Conservation (phyloP, 163 green algal species). For the Volvox carteri region DNA sequence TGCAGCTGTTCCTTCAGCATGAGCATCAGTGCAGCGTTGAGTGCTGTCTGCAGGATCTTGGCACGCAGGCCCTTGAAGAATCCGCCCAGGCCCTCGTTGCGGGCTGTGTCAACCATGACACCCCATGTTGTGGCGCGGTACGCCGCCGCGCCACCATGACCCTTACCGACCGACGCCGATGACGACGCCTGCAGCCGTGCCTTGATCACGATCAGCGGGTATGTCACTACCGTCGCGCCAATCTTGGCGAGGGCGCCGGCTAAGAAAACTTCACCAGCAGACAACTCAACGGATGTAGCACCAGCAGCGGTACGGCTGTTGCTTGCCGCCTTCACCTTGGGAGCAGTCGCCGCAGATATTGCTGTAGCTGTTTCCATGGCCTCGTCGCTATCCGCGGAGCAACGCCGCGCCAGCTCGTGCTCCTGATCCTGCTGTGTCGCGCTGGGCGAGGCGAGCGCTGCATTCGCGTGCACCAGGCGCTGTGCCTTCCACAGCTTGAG, state of each 20-base stretch:
- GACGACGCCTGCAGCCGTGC: conserved; percentile 75
- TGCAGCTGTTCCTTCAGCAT: conserved; percentile 88
- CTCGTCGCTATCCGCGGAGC: conserved; percentile 31
- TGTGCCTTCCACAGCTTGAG: conserved; percentile 52
- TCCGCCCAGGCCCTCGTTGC: conserved; percentile 75
- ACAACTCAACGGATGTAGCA: neutral
- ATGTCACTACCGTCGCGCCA: conserved; percentile 84
- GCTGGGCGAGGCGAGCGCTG: neutral
- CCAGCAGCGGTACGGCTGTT: neutral
- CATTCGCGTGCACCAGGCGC: neutral
- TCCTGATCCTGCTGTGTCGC: neutral
- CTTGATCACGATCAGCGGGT: conserved; percentile 90
- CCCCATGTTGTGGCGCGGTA: neutral
- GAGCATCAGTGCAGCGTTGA: conserved; percentile 87
- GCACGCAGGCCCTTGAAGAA: conserved; percentile 86
- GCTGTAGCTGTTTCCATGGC: conserved; percentile 4
- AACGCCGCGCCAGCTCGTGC: conserved; percentile 8
- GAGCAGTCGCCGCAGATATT: neutral
- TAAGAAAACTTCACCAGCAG: conserved; percentile 79
- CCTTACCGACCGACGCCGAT: neutral
- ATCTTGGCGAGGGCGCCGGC: conserved; percentile 85
- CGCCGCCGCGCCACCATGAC: neutral
- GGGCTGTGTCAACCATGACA: conserved; percentile 3
- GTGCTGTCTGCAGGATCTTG: conserved; percentile 91
- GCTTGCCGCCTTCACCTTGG: neutral